Evolutionary conservation across 352 stramenopile genomes (phyloP).

Genomic region (Phytophthora megakarya): DNA sequence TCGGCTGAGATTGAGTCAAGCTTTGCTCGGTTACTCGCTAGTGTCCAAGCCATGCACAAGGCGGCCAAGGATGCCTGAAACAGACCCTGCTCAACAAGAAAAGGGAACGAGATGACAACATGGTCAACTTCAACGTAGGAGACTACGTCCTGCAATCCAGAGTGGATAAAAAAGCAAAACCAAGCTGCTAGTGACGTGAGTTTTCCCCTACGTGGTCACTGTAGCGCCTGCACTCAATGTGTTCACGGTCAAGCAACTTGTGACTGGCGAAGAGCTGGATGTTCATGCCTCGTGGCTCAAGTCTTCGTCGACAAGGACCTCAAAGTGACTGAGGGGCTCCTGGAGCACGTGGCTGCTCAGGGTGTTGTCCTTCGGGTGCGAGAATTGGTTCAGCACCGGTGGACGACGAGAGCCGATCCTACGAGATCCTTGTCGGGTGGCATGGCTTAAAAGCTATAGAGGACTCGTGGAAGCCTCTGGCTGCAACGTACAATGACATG

Average conservation of each 20-base stretch:
- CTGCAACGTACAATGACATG: constrained; percentile 12
- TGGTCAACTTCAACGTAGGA: constrained; percentile 22
- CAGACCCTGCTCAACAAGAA: constrained; percentile 24
- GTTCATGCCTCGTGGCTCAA: constrained; percentile 27
- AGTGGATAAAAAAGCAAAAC: constrained; percentile 19
- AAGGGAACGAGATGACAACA: constrained; percentile 4
- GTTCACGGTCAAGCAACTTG: constrained; percentile 21
- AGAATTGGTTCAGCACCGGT: constrained; percentile 10
- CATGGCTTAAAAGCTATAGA: constrained; percentile 23
- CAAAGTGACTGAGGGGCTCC: constrained; percentile 14
- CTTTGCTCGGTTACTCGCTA: constrained; percentile 5
- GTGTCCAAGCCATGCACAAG: constrained; percentile 22
- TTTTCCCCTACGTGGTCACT: constrained; percentile 22
- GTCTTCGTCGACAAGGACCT: constrained; percentile 20
- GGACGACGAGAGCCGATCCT: constrained; percentile 12
- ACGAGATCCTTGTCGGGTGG: constrained; percentile 20
- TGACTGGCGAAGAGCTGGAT: constrained; percentile 24
- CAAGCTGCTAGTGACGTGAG: constrained; percentile 26
- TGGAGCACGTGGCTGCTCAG: constrained; percentile 23
- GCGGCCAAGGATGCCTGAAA: constrained; percentile 7
- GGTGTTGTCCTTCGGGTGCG: constrained; percentile 10
- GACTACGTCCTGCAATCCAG: constrained; percentile 20
- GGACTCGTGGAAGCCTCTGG: constrained; percentile 24
- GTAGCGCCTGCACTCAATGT: constrained; percentile 5
- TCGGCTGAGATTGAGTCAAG: constrained; percentile 12